These are phyloP conservation scores for Fusarium mexicanum DNA, from an alignment of 2,329 filamentous ascomycete genomes.

Conservation along the genomic window DNA sequence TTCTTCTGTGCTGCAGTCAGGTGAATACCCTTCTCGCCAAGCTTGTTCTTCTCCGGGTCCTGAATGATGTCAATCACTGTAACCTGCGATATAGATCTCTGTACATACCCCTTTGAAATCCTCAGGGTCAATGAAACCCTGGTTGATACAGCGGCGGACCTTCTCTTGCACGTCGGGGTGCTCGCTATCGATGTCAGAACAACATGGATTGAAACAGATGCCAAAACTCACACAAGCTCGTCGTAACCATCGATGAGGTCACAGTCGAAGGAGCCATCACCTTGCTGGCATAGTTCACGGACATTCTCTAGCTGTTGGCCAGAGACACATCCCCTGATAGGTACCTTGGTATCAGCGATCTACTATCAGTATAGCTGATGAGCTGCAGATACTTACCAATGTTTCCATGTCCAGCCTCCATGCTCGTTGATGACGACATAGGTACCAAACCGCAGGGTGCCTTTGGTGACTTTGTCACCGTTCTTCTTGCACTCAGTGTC, in stretches of 20 bases:
- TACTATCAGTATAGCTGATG: not conserved
- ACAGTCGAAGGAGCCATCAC: conserved; percentile 64
- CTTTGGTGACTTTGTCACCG: conserved; percentile 78
- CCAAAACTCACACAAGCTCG: conserved; percentile 66
- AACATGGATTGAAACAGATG: not conserved
- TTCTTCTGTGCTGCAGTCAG: conserved; percentile 50
- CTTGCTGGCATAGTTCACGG: conserved; percentile 62
- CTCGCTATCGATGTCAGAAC: conserved; percentile 45
- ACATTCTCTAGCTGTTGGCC: conserved; percentile 76
- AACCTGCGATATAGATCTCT: not conserved
- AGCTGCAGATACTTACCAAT: conserved; percentile 72
- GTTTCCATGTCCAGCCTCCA: conserved; percentile 79
- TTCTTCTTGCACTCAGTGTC: conserved; percentile 77
- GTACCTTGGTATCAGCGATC: not conserved
- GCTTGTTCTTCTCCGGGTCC: conserved; percentile 79
- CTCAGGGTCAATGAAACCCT: conserved; percentile 83
- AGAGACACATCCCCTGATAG: conserved; percentile 84
- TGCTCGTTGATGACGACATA: conserved; percentile 72
- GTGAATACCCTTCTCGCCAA: conserved; percentile 72
- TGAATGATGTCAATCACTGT: conserved; percentile 48
- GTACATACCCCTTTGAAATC: conserved; percentile 87
- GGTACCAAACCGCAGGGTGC: conserved; percentile 78
- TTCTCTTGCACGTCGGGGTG: conserved; percentile 75
- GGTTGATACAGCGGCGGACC: conserved; percentile 73
- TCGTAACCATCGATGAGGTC: conserved; percentile 83